Base-by-base conservation (phyloP, 805 yeast species). In the Starmerella lactis-condensi region DNA sequence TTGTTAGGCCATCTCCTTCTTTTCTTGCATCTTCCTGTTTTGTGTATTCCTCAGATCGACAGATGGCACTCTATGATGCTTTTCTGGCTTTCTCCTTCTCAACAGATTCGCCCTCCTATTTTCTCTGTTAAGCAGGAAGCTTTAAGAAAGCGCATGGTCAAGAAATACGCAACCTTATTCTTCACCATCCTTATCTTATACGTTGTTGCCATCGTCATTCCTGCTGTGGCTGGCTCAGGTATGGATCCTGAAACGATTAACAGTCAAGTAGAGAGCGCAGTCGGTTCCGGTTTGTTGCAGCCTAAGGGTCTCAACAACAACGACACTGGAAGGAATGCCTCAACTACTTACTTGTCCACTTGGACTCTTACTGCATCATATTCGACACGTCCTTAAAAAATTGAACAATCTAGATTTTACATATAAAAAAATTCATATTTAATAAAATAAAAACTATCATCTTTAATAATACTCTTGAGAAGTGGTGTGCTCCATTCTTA, bases 61-160 rank as follows among this genome's bases (percentile, higher is more conserved):
- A 78, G 78, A 64, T 82, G 93, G 93, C 99, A 89, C 60, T 85
- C 98, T 28, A 73, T 82, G 57, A 75, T 85, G 91, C 65, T 89
- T 59, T 89, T 89, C 75, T 89, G 99, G 99, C 75, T 91, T 61
- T 78, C 81, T 56, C 98, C 98, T 35, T 65, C 89, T 40, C 75
- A 92, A 61, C 93, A 82, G 62, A 83, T 89, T 52, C 77, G 96
- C 60, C 95, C 95, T 39, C 96, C 98, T 48, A 82, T 89, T 54
- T 83, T 81, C 62, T 81, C 96, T 13, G 64, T 85, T 61, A 89
- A 89, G 62, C 96, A 89, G 64, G 85, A 91, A 35, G 75, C 79
- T 61, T 72, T 83, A 57, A 76, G 98, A 58, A 81, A 76, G 75
- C 75, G 98, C 64, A 85, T 89, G 92, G 93, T 89, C 22, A 73